Evolutionary conservation across 1,139 yeast species (phyloP), one percentile per base, ranked within the genome.

Genomic region (Candida gigantensis): DNA sequence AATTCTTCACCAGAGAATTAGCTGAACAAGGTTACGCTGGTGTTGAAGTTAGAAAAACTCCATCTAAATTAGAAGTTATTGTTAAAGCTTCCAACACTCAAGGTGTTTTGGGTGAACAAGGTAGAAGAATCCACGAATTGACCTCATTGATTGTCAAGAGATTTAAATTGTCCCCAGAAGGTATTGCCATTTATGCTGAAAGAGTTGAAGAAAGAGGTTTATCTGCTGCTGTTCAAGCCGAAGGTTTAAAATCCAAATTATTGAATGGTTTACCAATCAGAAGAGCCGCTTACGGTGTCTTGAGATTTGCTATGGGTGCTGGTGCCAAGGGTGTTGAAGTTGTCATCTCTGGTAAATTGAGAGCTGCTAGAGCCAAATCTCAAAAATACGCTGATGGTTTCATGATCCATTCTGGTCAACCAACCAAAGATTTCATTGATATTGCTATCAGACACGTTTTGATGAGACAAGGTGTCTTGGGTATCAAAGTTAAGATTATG

Each of bases 251-350:
- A 74, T 84, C 92, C 88, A 92, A 92, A 81, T 85, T 92, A 67
- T 86, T 94, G 69, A 86, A 84, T 77, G 98, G 98, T 80, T 84
- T 92, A 70, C 97, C 98, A 68, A 89, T 92, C 81, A 90, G 98
- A 83, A 88, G 98, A 81, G 98, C 98, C 63, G 97, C 97, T 63
- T 92, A 92, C 87, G 97, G 98, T 88, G 97, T 94, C 63, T 95
- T 94, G 77, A 90, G 98, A 83, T 89, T 84, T 82, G 96, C 95
- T 66, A 94, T 92, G 97, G 97, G 90, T 75, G 89, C 97, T 55
- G 98, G 98, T 77, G 99, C 98, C 69, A 94, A 94, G 87, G 99
- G 99, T 89, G 97, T 94, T 65, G 97, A 92, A 79, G 97, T 90
- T 72, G 97, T 92, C 61, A 87, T 90, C 68, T 88, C 97, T 58